phyloP scores from a whole-genome alignment of 768 basidiomycete species.

The Pholiota molesta region DNA sequence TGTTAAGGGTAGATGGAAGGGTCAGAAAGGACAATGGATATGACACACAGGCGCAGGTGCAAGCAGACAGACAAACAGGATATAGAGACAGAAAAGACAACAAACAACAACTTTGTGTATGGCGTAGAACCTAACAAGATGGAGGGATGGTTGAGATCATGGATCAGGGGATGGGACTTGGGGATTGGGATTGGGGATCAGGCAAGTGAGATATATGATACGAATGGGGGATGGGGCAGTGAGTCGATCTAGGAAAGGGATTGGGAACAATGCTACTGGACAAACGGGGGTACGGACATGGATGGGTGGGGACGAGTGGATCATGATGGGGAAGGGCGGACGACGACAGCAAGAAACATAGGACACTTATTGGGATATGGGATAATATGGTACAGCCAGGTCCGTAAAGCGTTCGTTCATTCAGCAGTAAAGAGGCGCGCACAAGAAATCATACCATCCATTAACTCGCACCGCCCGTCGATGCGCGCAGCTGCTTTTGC shows the following conservation, averaged over 20 bases:
- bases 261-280: background rate
- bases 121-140: slow-evolving; percentile 9
- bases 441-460: background rate
- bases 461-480: slow-evolving; percentile 19
- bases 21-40: slow-evolving; percentile 2
- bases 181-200: background rate
- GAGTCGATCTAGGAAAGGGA: background rate
- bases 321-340: background rate
- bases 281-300: background rate
- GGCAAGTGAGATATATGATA: slow-evolving; percentile 1
- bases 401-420: slow-evolving; percentile 15
- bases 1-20: slow-evolving; percentile 3
- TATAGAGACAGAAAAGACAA: slow-evolving; percentile 3
- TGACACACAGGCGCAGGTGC: background rate
- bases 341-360: background rate
- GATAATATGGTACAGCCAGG: slow-evolving; percentile 10
- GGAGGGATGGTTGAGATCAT: slow-evolving; percentile 5
- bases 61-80: slow-evolving; percentile 7
- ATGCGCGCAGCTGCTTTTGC: slow-evolving; percentile 72
- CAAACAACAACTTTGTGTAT: slow-evolving; percentile 9
- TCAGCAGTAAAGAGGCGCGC: slow-evolving; percentile 1
- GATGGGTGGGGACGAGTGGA: background rate
- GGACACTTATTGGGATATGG: slow-evolving; percentile 6
- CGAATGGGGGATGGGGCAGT: background rate
- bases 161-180: background rate